Percentiles rank a stretch among this genome's conserved stretches.
phyloP scores from a whole-genome alignment of 768 basidiomycete species.

The Xerocomellus chrysenteron region DNA sequence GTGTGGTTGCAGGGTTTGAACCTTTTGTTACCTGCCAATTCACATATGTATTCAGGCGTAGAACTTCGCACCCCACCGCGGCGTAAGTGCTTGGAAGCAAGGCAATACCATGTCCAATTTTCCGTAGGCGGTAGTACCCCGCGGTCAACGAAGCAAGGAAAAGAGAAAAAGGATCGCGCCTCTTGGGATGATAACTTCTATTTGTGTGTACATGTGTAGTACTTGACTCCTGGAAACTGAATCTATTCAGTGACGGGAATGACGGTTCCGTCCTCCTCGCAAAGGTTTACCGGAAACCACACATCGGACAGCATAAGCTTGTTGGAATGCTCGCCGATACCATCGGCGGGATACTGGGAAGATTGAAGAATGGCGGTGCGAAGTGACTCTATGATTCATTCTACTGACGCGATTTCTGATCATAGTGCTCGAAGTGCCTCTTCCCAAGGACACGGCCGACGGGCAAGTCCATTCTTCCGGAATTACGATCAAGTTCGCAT shows the following conservation, averaged over 20 bases:
- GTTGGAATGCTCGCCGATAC: slow-evolving; percentile 12
- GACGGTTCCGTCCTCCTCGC: slow-evolving; percentile 11
- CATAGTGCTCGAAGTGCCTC: slow-evolving; percentile 16
- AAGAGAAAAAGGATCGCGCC: slow-evolving; percentile 5
- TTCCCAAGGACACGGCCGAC: background rate
- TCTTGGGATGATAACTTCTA: slow-evolving; percentile 16
- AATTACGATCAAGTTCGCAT: slow-evolving; percentile 15
- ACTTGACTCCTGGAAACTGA: background rate
- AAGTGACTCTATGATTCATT: background rate
- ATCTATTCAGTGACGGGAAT: slow-evolving; percentile 11
- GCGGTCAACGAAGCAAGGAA: slow-evolving; percentile 14
- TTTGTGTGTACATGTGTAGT: slow-evolving; percentile 11
- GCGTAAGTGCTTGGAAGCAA: slow-evolving; percentile 2
- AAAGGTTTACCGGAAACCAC: slow-evolving; percentile 12
- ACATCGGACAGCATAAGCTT: slow-evolving; percentile 5
- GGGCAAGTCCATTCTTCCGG: background rate
- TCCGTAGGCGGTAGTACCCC: slow-evolving; percentile 7
- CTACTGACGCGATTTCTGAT: background rate
- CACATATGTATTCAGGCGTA: slow-evolving; percentile 2
- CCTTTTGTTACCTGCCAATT: background rate
- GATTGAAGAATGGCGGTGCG: slow-evolving; percentile 15
- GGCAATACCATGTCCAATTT: slow-evolving; percentile 13
- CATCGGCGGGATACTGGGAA: slow-evolving; percentile 9
- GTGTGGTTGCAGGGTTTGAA: background rate
- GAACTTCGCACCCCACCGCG: slow-evolving; percentile 9